A percentile compares a stretch with the other conserved stretches of the same genome.
Conservation (phyloP, 805 yeast genomes). For the Suhomyces tanzawaensis region DNA sequence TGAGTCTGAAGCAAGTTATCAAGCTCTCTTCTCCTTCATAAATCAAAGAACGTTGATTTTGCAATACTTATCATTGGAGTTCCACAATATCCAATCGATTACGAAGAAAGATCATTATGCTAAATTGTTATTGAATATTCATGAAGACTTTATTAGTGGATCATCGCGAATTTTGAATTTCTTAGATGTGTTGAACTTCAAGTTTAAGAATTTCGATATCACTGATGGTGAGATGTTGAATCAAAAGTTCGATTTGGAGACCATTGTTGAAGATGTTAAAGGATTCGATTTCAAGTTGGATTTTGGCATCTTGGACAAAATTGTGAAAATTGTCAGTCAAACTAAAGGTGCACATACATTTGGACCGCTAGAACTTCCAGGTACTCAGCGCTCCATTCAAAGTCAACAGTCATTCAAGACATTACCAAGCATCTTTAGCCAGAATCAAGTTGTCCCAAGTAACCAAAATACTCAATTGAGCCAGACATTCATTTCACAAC, state of each 20-base stretch:
- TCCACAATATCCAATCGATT: constrained; percentile 58
- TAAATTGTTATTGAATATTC: constrained; percentile 48
- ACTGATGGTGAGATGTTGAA: constrained; percentile 24
- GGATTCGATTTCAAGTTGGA: constrained; percentile 8
- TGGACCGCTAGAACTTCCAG: not conserved
- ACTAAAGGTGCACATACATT: not conserved
- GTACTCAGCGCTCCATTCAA: not conserved
- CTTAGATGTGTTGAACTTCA: constrained; percentile 67
- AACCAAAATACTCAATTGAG: not conserved
- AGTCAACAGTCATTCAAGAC: not conserved
- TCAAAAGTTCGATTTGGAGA: constrained; percentile 25
- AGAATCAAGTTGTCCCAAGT: not conserved
- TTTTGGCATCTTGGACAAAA: constrained; percentile 24
- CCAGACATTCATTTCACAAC: not conserved
- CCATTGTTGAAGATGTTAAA: constrained; percentile 40
- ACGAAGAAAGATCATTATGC: constrained; percentile 54
- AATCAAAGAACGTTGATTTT: constrained; percentile 58
- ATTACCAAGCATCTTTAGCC: not conserved
- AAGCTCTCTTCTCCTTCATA: constrained; percentile 60
- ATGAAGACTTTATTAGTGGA: constrained; percentile 49
- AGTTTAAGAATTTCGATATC: constrained; percentile 43
- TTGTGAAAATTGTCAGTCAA: constrained; percentile 22
- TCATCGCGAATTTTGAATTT: constrained; percentile 67
- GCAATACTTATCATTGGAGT: constrained; percentile 67
- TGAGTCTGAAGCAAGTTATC: constrained; percentile 34